Evolutionary conservation across 1,284 basidiomycete genomes (phyloP), one percentile per base, ranked within the genome.

Genomic region (Anthracocystis walkeri): DNA sequence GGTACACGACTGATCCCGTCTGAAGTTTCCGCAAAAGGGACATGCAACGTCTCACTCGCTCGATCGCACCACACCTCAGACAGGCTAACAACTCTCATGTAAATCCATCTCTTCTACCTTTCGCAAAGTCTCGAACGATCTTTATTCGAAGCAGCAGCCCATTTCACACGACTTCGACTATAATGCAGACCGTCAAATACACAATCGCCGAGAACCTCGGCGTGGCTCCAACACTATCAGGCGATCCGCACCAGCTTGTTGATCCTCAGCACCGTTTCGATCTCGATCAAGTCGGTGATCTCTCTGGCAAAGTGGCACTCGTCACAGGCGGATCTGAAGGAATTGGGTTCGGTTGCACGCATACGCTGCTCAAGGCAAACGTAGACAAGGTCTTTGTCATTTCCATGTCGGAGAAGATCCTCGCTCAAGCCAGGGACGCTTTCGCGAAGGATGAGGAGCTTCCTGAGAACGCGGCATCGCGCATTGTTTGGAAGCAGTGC

Each of bases 251-350:
- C 35, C 23, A 66, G 42, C 58, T 66, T 11, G 64, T 60, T 31
- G 64, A 60, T 7, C 58, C 64, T 18, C 64, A 58, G 12, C 48
- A 66, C 48, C 52, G 42, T 5, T 66, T 66, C 46, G 29, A 27
- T 31, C 64, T 66, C 11, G 58, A 60, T 1, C 58, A 60, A 29
- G 58, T 66, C 14, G 64, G 64, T 16, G 64, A 66, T 31, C 64
- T 66, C n/a, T 56, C 53, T 7, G 58, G 49, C 51, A 66, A 66
- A 35, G 58, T 56, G 0, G 64, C 64, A 4, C 46, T 66, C 14
- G 64, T 66, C 11, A 66, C 64, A 14, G 64, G 64, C 16, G 63
- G 65, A 25, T 68, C 65, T 31, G 65, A 68, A 49, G 65, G 65
- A 0, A 62, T 68, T 18, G 65, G 65, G 21, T 68, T 54, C 11